phyloP scores from a whole-genome alignment of 257 asterid species.

The Striga asiatica region DNA sequence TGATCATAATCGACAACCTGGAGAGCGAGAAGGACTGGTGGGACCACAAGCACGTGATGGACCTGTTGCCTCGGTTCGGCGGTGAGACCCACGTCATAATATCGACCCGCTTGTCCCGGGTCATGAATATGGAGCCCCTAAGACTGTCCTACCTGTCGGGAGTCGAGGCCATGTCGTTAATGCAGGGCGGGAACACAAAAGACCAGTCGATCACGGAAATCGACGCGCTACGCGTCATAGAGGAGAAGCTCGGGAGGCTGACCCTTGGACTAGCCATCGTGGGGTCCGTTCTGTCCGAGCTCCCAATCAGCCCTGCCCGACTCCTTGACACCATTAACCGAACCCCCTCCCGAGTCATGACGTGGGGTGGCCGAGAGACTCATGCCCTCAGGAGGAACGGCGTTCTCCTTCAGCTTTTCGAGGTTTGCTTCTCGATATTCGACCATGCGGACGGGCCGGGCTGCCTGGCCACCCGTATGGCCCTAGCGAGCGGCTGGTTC shows the following conservation, averaged over 20 bases:
- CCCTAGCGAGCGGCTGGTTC: slow-evolving; percentile 83
- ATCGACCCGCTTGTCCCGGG: slow-evolving; percentile 57
- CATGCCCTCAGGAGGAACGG: slow-evolving; percentile 51
- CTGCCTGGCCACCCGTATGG: slow-evolving; percentile 89
- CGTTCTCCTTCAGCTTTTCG: slow-evolving; percentile 81
- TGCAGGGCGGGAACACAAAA: slow-evolving; percentile 61
- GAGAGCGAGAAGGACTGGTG: slow-evolving; percentile 98
- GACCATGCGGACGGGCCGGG: slow-evolving; percentile 89
- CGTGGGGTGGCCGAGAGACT: slow-evolving; percentile 52
- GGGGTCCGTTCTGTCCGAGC: slow-evolving; percentile 82
- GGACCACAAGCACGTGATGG: slow-evolving; percentile 87
- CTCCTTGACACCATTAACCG: slow-evolving; percentile 85
- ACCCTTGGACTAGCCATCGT: slow-evolving; percentile 85
- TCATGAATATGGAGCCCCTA: slow-evolving; percentile 79
- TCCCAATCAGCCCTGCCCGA: slow-evolving; percentile 79
- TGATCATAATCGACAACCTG: slow-evolving; percentile 65
- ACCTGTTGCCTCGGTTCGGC: slow-evolving; percentile 82
- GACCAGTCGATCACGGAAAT: slow-evolving; percentile 61
- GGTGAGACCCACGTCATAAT: slow-evolving; percentile 92
- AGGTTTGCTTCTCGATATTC: slow-evolving; percentile 94
- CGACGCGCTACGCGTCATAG: slow-evolving; percentile 71
- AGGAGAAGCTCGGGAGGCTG: slow-evolving; percentile 84
- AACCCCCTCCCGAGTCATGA: slow-evolving; percentile 49
- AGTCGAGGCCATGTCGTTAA: slow-evolving; percentile 75
- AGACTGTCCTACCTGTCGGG: slow-evolving; percentile 78